Conservation (phyloP, 1,284 basidiomycete genomes). For the Porodaedalea pini region DNA sequence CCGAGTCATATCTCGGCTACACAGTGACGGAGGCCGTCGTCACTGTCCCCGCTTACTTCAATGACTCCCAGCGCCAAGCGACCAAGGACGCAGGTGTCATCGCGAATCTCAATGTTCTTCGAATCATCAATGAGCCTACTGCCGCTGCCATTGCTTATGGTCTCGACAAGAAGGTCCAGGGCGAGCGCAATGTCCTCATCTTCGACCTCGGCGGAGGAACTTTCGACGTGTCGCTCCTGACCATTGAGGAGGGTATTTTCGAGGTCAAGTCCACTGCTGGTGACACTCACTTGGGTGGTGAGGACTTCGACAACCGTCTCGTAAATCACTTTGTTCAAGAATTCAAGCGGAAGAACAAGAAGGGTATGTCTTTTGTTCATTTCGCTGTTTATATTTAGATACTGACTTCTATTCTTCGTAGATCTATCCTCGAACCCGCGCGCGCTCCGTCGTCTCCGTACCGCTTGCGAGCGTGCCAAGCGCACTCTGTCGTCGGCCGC, state of each 20-base stretch:
- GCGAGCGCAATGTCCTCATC: conserved; percentile 92
- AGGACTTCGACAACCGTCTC: conserved; percentile 98
- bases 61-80: conserved; percentile 94
- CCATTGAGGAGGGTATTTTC: conserved; percentile 98
- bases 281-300: conserved; percentile 98
- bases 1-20: conserved; percentile 92
- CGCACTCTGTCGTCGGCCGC: conserved; percentile 96
- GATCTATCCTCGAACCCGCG: conserved; percentile 91
- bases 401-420: conserved; percentile 31
- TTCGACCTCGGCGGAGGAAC: conserved; percentile 99
- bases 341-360: conserved; percentile 99
- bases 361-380: conserved; percentile 58
- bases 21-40: conserved; percentile 87
- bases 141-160: conserved; percentile 95
- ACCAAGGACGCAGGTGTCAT: conserved; percentile 94
- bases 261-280: conserved; percentile 99
- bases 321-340: conserved; percentile 98
- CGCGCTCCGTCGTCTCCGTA: conserved; percentile 95
- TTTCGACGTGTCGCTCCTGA: conserved; percentile 97
- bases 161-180: conserved; percentile 83
- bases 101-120: conserved; percentile 87
- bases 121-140: conserved; percentile 96
- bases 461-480: conserved; percentile 98
- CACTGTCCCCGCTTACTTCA: conserved; percentile 97
- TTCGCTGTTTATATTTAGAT: not conserved